phyloP scores from a whole-genome alignment of 1,284 basidiomycete genomes.

The Naganishia cerealis region DNA sequence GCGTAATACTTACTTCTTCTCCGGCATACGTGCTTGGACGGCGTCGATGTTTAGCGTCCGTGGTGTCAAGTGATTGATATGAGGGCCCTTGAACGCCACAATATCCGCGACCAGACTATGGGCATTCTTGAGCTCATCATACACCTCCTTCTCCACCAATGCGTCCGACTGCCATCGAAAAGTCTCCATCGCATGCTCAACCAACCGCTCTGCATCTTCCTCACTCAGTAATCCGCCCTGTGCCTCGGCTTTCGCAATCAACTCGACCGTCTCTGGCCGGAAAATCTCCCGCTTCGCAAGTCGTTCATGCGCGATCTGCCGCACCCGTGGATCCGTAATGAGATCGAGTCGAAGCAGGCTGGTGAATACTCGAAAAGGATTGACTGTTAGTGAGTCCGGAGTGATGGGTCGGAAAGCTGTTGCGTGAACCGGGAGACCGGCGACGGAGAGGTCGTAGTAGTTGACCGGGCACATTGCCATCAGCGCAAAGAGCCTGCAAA shows the following conservation, averaged over 20 bases:
- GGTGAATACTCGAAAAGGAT: conserved; percentile 56
- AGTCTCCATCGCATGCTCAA: conserved; percentile 51
- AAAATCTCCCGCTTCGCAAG: conserved; percentile 51
- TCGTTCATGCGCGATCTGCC: conserved; percentile 42
- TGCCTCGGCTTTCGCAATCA: conserved; percentile 48
- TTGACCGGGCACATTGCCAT: conserved; percentile 55
- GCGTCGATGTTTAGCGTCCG: conserved; percentile 55
- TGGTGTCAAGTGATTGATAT: conserved; percentile 57
- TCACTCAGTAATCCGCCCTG: conserved; percentile 40
- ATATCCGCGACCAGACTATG: conserved; percentile 55
- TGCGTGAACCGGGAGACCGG: conserved; percentile 55
- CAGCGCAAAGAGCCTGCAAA: conserved; percentile 50
- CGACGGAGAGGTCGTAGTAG: conserved; percentile 54
- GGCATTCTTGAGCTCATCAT: conserved; percentile 45
- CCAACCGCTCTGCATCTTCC: conserved; percentile 43
- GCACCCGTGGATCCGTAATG: conserved; percentile 42
- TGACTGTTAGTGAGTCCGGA: conserved; percentile 43
- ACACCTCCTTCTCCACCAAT: conserved; percentile 45
- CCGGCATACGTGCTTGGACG: conserved; percentile 52
- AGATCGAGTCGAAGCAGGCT: conserved; percentile 52
- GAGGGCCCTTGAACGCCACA: conserved; percentile 53
- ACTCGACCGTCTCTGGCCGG: conserved; percentile 41
- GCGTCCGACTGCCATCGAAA: conserved; percentile 55
- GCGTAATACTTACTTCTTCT: conserved; percentile 40
- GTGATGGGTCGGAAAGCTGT: conserved; percentile 54